Evolutionary conservation across 345 rosid genomes (phyloP).

Genomic region (Limnanthes douglasii): DNA sequence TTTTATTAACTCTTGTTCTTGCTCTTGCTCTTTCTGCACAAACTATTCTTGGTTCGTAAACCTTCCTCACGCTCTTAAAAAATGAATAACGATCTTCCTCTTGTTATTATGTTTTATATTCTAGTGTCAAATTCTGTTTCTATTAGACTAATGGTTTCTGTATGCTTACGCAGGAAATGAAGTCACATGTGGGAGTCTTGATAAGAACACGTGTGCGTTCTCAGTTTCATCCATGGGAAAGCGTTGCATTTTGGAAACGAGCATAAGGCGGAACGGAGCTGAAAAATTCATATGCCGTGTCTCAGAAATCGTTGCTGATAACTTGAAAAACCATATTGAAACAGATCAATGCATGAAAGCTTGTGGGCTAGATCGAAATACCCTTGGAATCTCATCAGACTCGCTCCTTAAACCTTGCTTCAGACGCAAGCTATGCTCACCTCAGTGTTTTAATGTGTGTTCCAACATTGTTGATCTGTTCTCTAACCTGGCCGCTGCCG

Average conservation of each 20-base stretch:
- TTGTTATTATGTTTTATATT: too few species aligned
- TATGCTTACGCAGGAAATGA: conserved; percentile 17
- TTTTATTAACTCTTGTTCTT: too few species aligned
- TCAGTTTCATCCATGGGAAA: conserved; percentile 65
- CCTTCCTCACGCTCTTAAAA: too few species aligned
- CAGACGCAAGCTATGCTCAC: conserved; percentile 51
- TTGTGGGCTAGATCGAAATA: conserved; percentile 63
- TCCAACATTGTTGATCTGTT: conserved; percentile 73
- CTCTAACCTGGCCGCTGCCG: conserved; percentile 85
- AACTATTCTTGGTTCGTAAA: too few species aligned
- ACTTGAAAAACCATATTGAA: conserved; percentile 43
- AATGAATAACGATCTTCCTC: too few species aligned
- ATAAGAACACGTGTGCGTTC: conserved; percentile 43
- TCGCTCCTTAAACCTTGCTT: conserved; percentile 56
- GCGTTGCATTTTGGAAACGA: conserved; percentile 70
- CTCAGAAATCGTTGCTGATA: conserved; percentile 58
- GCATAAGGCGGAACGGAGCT: conserved; percentile 36
- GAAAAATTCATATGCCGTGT: conserved; percentile 43
- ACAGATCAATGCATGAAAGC: conserved; percentile 48
- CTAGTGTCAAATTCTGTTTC: too few species aligned
- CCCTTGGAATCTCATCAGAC: conserved; percentile 78
- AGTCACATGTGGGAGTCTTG: conserved; percentile 45
- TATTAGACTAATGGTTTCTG: too few species aligned
- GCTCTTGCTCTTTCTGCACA: too few species aligned
- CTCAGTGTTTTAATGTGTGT: conserved; percentile 54